Conservation (phyloP, 805 yeast genomes). For the Pichia thaimueangensis region DNA sequence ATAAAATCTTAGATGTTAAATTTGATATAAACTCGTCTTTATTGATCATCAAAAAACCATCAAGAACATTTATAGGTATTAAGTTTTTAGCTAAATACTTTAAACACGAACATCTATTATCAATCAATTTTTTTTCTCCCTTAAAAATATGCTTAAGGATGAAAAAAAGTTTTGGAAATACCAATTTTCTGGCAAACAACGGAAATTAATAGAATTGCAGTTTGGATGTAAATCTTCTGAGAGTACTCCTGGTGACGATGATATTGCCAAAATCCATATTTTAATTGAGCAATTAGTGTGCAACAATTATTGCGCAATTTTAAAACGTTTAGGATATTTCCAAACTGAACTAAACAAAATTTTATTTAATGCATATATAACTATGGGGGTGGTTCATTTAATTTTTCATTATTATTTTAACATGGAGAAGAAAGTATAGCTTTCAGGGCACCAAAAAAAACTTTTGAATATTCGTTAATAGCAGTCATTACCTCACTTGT, state of each 20-base stretch:
- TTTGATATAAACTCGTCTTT: no score
- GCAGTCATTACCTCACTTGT: slow-evolving; percentile 11
- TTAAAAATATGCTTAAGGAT: slow-evolving; percentile 3
- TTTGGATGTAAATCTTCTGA: no score
- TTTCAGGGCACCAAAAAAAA: slow-evolving; percentile 12
- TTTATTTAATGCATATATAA: slow-evolving; percentile 9
- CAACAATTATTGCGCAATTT: slow-evolving; percentile 11
- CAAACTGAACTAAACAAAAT: slow-evolving; percentile 10
- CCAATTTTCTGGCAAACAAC: not conserved
- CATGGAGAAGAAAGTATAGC: not conserved
- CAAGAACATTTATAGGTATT: slow-evolving; percentile 3
- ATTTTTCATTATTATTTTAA: slow-evolving; percentile 9
- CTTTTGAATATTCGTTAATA: slow-evolving; percentile 12
- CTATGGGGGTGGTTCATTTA: slow-evolving; percentile 8
- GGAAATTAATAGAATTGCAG: not conserved
- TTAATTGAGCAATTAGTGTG: slow-evolving; percentile 4
- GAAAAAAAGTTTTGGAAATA: slow-evolving; percentile 8
- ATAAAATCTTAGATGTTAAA: no score
- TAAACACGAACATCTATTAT: no score
- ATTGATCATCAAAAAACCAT: no score
- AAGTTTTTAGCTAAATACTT: not conserved
- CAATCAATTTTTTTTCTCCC: not conserved
- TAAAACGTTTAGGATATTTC: slow-evolving; percentile 14
- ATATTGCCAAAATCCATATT: no score
- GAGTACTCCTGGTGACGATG: no score